Evolutionary conservation across 495 filamentous ascomycete genomes (phyloP), one percentile per base, ranked within the genome.

Genomic region (Lasiosphaeria hispida): DNA sequence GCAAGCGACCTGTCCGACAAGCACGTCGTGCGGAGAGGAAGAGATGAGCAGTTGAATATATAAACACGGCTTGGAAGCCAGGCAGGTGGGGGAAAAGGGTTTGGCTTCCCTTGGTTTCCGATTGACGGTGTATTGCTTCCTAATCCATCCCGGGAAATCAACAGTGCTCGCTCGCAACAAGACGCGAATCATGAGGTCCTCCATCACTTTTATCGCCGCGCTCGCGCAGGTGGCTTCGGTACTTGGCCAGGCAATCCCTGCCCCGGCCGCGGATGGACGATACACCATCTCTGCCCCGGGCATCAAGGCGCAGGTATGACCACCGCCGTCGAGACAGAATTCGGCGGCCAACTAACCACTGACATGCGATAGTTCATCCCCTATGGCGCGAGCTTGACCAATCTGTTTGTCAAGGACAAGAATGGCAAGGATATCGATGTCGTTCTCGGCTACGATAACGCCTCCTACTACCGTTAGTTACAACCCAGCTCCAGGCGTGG

Each of bases 351-450:
- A 43, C 23, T 33, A 35, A 35, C 38, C 23, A 13, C 14, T 35
- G 11, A 41, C 19, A 10, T 11, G 38, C 8, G 14, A 4, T 34
- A 81, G 75, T 84, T 84, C 64, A 80, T 83, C 54, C 71, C 79
- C 14, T 83, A 80, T 65, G 79, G 77, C 42, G 81, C 81, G 37
- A 72, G 75, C 18, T 73, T 84, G 62, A 83, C 81, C 47, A 84
- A 83, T 55, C 75, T 84, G 39, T 80, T 78, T 53, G 80, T 84
- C 41, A 75, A 77, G 60, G 81, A 82, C 61, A 82, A 79, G 66
- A 73, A 80, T 55, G 80, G 81, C 53, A 64, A 78, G 30, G 77
- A 82, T 43, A 69, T 79, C 37, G 80, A 83, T 48, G 72, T 83
- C 13, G 75, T 83, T 11, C 68, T 83, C 13, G 80, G 80, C 18